A percentile compares a stretch with the other conserved stretches of the same genome.
These are phyloP conservation scores for Syzygium grande DNA, from an alignment of 345 rosid species.

Conservation along the genomic window DNA sequence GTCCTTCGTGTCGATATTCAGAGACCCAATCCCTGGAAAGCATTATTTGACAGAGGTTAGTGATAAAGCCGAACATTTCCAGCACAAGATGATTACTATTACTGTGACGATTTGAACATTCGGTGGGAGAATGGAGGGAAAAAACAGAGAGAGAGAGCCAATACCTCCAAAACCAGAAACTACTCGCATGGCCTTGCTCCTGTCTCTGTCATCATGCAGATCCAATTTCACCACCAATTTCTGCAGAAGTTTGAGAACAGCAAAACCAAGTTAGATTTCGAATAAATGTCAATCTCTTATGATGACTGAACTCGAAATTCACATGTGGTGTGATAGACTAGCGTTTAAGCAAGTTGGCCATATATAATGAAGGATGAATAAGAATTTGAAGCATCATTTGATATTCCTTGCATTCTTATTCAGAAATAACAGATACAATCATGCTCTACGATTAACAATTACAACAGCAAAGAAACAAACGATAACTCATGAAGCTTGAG, in stretches of 20 bases:
- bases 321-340: background rate
- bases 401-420: background rate
- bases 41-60: background rate
- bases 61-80: background rate
- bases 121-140: background rate
- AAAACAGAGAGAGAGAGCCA: background rate
- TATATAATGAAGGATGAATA: background rate
- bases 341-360: background rate
- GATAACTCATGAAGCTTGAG: background rate
- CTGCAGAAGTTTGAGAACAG: background rate
- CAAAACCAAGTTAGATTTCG: background rate
- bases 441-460: background rate
- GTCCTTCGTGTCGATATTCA: conserved; percentile 1
- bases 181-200: conserved; percentile 4
- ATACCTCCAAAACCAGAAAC: conserved; percentile 2
- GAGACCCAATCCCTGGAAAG: conserved; percentile 1
- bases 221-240: conserved; percentile 3
- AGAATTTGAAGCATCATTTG: background rate
- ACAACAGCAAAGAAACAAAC: background rate
- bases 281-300: background rate
- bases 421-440: background rate
- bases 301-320: background rate
- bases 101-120: background rate
- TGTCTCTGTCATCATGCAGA: background rate
- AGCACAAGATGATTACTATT: background rate